Base-by-base conservation (phyloP, 1,284 basidiomycete species). In the Rhodotorula glutinis region DNA sequence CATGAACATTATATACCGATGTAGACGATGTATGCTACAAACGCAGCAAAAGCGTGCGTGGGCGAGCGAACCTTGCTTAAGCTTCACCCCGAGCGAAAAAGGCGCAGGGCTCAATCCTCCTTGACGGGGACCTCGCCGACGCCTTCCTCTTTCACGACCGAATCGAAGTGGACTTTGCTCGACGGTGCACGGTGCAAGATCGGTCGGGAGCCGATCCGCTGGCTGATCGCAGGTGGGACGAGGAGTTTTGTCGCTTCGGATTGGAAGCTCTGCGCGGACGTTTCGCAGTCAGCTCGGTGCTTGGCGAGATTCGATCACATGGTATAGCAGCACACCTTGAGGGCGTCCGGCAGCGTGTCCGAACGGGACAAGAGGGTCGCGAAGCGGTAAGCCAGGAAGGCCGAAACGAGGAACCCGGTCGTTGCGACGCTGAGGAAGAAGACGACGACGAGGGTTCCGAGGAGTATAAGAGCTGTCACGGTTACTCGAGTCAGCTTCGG, bases 361-460 rank as follows among this genome's bases (percentile, higher is more conserved):
- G 68, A 54, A 3, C 53, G 25, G 13, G 54, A 29, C 38, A 70
- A 17, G 38, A 60, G 49, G 9, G 56, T 11, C 16, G 54, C 51
- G 53, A 70, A 63, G 57, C 68, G 68, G 59, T 53, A 53, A n/a
- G 41, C 30, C 30, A 62, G 61, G 55, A 60, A 70, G n/a, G 43
- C 46, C 1, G 51, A 54, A 29, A 60, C 61, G 54, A 70, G 41
- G 41, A 41, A 63, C 14, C 38, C 25, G 27, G 65, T 70, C 41
- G 58, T 47, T 7, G 47, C 40, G 21, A 43, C 30, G 23, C 49
- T 44, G 46, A 66, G 23, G 56, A 61, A 58, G 25, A 38, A 27
- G 10, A 62, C 44, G 30, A 70, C 55, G 23, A 27, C 23, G 29
- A 70, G 55, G 0, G 64, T 53, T 9, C 68, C 68, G 29, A 66